These are phyloP conservation scores for Acacia concinna DNA, from an alignment of 331 rosid species.

Conservation along the genomic window DNA sequence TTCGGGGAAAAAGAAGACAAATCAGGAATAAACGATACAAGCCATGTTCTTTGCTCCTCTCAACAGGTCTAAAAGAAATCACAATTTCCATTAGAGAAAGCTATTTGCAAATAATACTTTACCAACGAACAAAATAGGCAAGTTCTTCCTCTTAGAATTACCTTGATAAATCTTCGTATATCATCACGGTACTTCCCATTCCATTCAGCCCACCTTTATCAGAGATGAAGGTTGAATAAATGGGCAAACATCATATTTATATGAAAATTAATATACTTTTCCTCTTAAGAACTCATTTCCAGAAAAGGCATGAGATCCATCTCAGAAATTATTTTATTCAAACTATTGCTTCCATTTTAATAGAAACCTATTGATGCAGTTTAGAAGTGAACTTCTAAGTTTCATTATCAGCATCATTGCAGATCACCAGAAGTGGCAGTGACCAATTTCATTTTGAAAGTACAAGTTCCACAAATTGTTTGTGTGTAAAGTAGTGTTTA, in stretches of 20 bases:
- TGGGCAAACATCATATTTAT: slow-evolving; percentile 4
- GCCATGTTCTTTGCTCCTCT: not conserved
- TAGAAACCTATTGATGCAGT: slow-evolving; percentile 16
- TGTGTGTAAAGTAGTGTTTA: not conserved
- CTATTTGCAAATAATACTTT: slow-evolving; percentile 10
- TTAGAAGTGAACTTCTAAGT: not conserved
- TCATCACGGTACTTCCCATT: slow-evolving; percentile 94
- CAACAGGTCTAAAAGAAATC: not conserved
- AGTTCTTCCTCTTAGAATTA: slow-evolving; percentile 32
- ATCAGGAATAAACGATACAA: slow-evolving; percentile 26
- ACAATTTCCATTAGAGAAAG: not conserved
- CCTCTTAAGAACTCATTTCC: not conserved
- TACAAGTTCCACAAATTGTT: not conserved
- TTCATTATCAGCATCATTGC: not conserved
- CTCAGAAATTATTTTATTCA: not conserved
- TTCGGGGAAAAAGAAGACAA: slow-evolving; percentile 14
- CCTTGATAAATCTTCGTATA: slow-evolving; percentile 89
- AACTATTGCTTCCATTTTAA: slow-evolving; percentile 4
- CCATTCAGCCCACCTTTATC: slow-evolving; percentile 99
- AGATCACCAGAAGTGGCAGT: slow-evolving; percentile 17
- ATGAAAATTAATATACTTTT: slow-evolving; percentile 23
- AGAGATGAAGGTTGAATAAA: slow-evolving; percentile 25
- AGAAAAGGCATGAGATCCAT: not conserved
- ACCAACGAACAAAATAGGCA: slow-evolving; percentile 2
- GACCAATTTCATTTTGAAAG: slow-evolving; percentile 22